Percentiles rank a stretch among this genome's conserved stretches.
phyloP scores from a whole-genome alignment of 2,329 filamentous ascomycete species.

The Thermoascus crustaceus region DNA sequence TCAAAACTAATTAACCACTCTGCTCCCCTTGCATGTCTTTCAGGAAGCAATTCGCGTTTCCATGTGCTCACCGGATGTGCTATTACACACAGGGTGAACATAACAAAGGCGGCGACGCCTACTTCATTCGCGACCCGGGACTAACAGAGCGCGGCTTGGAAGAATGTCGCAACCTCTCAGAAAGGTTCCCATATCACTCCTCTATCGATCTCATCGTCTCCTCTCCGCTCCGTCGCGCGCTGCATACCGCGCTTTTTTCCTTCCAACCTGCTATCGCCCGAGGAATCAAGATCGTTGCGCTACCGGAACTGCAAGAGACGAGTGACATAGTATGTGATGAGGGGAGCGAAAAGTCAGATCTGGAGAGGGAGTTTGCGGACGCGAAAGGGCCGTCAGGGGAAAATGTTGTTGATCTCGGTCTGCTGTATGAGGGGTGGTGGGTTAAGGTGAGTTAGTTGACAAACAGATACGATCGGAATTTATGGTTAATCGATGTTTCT shows the following conservation, averaged over 20 bases:
- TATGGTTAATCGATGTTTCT: no score
- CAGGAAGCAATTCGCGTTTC: background rate
- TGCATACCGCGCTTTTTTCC: slow-evolving; percentile 8
- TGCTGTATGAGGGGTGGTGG: slow-evolving; percentile 6
- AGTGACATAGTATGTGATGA: slow-evolving; percentile 8
- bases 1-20: background rate
- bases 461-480: no score
- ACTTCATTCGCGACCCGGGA: slow-evolving; percentile 8
- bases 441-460: slow-evolving; percentile 6
- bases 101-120: slow-evolving; percentile 9
- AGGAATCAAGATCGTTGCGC: slow-evolving; percentile 8
- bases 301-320: slow-evolving; percentile 10
- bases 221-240: slow-evolving; percentile 8
- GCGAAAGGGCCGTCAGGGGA: background rate
- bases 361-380: slow-evolving; percentile 5
- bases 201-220: slow-evolving; percentile 8
- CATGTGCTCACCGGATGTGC: no score
- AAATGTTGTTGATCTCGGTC: slow-evolving; percentile 5
- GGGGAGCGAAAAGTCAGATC: slow-evolving; percentile 6
- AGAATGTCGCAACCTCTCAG: slow-evolving; percentile 6
- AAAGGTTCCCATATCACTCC: slow-evolving; percentile 6
- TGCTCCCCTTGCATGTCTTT: background rate
- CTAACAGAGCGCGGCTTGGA: slow-evolving; percentile 6
- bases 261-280: slow-evolving; percentile 7
- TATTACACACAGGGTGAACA: slow-evolving; percentile 9